Percentiles rank a stretch among this genome's conserved stretches.
Evolutionary conservation across 306 rosid species (phyloP).

Genomic region (Spatholobus suberectus): DNA sequence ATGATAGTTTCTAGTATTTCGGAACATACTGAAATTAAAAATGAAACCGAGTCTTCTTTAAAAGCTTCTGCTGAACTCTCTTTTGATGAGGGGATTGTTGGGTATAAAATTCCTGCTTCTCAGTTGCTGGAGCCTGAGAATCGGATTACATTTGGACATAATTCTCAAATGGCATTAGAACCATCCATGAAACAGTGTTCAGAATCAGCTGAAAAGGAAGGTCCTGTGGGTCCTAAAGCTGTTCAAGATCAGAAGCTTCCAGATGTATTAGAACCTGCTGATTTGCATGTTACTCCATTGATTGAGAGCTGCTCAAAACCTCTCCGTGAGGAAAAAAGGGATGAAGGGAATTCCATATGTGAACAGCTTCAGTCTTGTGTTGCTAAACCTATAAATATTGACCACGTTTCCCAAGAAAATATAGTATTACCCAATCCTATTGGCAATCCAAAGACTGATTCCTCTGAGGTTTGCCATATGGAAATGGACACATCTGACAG

Average conservation of each 20-base stretch:
- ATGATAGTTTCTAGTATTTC: constrained; percentile 33
- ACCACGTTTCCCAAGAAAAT: constrained; percentile 18
- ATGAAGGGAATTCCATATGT: constrained; percentile 3
- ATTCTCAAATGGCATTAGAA: constrained; percentile 30
- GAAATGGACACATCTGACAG: constrained; percentile 24
- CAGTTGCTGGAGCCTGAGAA: constrained; percentile 22
- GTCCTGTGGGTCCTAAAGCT: constrained; percentile 14
- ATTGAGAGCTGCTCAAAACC: constrained; percentile 33
- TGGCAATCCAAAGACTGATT: constrained; percentile 15
- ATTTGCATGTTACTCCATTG: constrained; percentile 31
- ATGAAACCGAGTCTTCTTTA: constrained; percentile 23
- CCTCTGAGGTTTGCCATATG: neutral
- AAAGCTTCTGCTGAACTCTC: constrained; percentile 39
- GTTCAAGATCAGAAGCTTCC: constrained; percentile 37
- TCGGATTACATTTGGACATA: neutral
- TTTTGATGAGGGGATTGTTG: constrained; percentile 25
- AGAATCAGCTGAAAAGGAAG: constrained; percentile 38
- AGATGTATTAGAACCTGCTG: constrained; percentile 36
- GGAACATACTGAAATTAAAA: constrained; percentile 39
- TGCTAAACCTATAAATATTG: neutral
- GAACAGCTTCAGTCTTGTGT: constrained; percentile 20
- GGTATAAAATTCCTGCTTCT: constrained; percentile 26
- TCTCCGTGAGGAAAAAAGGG: constrained; percentile 27
- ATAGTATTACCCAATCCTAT: neutral
- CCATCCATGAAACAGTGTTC: constrained; percentile 15